Evolutionary conservation across 2,329 filamentous ascomycete species (phyloP).

Genomic region (Triangularia verruculosa): DNA sequence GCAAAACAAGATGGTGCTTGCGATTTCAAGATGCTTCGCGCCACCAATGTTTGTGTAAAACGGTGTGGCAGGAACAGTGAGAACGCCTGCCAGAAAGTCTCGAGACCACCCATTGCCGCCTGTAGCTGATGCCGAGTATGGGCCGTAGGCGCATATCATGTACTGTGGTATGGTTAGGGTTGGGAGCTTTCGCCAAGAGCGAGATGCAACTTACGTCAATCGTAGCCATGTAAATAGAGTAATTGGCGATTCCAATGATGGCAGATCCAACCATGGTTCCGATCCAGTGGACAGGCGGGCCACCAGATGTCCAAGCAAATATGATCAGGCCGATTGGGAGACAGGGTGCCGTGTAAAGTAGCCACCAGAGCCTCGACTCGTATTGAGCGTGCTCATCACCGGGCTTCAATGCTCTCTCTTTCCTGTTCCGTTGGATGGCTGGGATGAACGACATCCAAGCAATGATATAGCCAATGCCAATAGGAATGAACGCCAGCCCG

Average conservation of each 20-base stretch:
- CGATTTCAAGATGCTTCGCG: conserved; percentile 54
- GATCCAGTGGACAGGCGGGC: conserved; percentile 65
- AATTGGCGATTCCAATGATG: conserved; percentile 71
- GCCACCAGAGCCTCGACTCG: conserved; percentile 63
- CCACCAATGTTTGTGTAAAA: conserved; percentile 59
- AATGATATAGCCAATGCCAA: conserved; percentile 64
- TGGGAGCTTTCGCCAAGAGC: neutral
- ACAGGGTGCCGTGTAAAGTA: conserved; percentile 60
- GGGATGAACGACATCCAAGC: conserved; percentile 60
- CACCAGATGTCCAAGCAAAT: conserved; percentile 66
- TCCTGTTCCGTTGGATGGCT: conserved; percentile 52
- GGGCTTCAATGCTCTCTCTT: conserved; percentile 48
- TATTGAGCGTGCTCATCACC: conserved; percentile 61
- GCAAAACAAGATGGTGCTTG: conserved; percentile 61
- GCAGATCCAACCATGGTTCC: conserved; percentile 62
- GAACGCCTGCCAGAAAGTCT: conserved; percentile 69
- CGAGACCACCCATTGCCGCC: conserved; percentile 73
- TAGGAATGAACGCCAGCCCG: conserved; percentile 62
- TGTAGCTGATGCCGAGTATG: conserved; percentile 70
- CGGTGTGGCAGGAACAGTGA: conserved; percentile 65
- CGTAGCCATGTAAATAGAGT: conserved; percentile 71
- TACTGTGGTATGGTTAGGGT: conserved; percentile 71
- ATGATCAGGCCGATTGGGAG: conserved; percentile 66
- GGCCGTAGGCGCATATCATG: conserved; percentile 71
- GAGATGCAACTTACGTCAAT: conserved; percentile 17